Conservation (phyloP, 257 asterid species). For the Primulina huaijiensis region DNA sequence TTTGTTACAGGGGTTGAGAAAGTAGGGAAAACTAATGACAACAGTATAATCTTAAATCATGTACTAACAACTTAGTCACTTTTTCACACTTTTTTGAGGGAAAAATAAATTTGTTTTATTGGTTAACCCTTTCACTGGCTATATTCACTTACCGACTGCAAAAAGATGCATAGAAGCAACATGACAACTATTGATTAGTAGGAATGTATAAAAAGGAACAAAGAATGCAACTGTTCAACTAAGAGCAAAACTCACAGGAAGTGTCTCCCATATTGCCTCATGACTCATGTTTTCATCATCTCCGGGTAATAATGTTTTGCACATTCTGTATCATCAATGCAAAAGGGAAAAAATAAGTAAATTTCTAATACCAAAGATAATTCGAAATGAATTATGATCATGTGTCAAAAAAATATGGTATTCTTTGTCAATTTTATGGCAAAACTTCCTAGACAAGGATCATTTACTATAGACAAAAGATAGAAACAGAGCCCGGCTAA, state of each 20-base stretch:
- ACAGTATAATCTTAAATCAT: not conserved
- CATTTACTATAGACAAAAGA: constrained; percentile 8
- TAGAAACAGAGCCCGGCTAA: constrained; percentile 17
- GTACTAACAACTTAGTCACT: constrained; percentile 6
- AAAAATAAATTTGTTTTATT: not conserved
- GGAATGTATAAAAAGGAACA: constrained; percentile 19
- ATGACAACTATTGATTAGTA: constrained; percentile 16
- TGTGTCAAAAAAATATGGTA: constrained; percentile 11
- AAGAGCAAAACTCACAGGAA: constrained; percentile 68
- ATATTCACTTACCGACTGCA: constrained; percentile 1
- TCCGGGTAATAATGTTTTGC: constrained; percentile 91
- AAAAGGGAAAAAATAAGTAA: constrained; percentile 24
- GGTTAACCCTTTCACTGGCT: constrained; percentile 20
- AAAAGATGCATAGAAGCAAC: constrained; percentile 9
- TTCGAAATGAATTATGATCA: constrained; percentile 13
- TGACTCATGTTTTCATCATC: constrained; percentile 92
- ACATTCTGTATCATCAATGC: constrained; percentile 62
- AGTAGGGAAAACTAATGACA: not conserved
- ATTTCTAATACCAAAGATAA: constrained; percentile 18
- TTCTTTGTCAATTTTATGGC: constrained; percentile 14
- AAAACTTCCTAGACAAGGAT: constrained; percentile 19
- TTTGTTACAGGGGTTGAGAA: not conserved
- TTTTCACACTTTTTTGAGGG: constrained; percentile 13
- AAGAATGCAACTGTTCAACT: constrained; percentile 7
- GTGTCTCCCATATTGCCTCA: constrained; percentile 96